A percentile compares a stretch with the other conserved stretches of the same genome.
phyloP scores from a whole-genome alignment of 2,329 filamentous ascomycete genomes.

The Acrocalymma vagum region DNA sequence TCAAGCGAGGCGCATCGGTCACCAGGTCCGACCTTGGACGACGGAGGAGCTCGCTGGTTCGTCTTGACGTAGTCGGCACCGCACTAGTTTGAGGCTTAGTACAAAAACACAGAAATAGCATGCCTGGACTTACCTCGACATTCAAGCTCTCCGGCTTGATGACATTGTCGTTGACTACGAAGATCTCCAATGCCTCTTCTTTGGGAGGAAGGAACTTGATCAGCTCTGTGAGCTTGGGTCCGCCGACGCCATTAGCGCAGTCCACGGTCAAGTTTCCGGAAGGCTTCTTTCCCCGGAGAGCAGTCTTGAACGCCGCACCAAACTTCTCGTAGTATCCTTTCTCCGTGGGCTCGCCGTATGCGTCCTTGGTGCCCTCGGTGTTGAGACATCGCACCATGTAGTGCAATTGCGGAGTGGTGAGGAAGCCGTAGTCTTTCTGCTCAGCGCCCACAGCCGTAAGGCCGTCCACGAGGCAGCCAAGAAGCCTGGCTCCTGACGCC shows the following conservation, averaged over 20 bases:
- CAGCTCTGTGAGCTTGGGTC: conserved; percentile 86
- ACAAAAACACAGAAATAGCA: background rate
- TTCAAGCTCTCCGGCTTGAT: conserved; percentile 90
- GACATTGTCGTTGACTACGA: conserved; percentile 91
- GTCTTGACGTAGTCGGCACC: conserved; percentile 99
- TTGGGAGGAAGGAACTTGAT: conserved; percentile 80
- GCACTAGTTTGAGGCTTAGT: conserved; percentile 63
- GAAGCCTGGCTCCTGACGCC: conserved; percentile 86
- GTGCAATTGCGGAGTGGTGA: conserved; percentile 98
- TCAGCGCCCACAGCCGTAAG: conserved; percentile 78
- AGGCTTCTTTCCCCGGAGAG: conserved; percentile 76
- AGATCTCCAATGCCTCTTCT: conserved; percentile 76
- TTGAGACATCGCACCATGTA: conserved; percentile 96
- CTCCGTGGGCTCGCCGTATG: conserved; percentile 90
- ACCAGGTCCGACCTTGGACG: conserved; percentile 77
- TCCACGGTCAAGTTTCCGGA: conserved; percentile 83
- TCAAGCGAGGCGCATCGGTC: conserved; percentile 91
- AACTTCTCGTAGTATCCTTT: conserved; percentile 96
- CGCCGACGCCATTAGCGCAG: conserved; percentile 96
- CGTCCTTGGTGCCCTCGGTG: conserved; percentile 84
- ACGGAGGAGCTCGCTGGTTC: conserved; percentile 87
- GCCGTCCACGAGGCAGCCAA: conserved; percentile 79
- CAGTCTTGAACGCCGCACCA: conserved; percentile 80
- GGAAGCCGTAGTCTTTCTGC: conserved; percentile 84
- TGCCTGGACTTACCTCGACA: conserved; percentile 71